These are phyloP conservation scores for Nemania sp. DNA, from an alignment of 2,329 filamentous ascomycete species.

Conservation along the genomic window DNA sequence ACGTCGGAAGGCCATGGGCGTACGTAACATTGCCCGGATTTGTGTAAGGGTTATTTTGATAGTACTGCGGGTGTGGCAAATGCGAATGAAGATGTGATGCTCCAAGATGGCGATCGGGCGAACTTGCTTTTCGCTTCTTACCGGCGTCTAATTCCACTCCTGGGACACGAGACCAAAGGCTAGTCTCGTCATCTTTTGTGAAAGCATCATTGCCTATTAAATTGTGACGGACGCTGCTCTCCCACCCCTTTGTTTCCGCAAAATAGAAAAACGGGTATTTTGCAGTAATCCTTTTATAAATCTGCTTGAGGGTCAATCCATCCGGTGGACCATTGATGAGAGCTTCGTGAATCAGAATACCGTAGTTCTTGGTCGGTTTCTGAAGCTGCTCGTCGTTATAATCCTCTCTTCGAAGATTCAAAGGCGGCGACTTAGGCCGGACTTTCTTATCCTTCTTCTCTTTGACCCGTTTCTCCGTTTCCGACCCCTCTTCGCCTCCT, in stretches of 20 bases:
- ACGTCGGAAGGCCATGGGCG: constrained; percentile 30
- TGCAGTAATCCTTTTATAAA: constrained; percentile 63
- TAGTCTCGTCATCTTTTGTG: constrained; percentile 59
- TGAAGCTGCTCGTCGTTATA: constrained; percentile 61
- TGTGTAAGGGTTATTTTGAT: constrained; percentile 37
- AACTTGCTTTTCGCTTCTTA: constrained; percentile 61
- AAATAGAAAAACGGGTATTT: constrained; percentile 63
- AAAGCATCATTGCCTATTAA: constrained; percentile 65
- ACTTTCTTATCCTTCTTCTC: constrained; percentile 65
- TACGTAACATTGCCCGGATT: constrained; percentile 31
- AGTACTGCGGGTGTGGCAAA: constrained; percentile 36
- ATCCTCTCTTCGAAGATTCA: constrained; percentile 57
- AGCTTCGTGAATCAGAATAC: constrained; percentile 63
- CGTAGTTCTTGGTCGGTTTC: constrained; percentile 66
- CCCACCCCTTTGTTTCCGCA: constrained; percentile 66
- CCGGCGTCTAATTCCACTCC: constrained; percentile 63
- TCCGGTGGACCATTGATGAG: constrained; percentile 57
- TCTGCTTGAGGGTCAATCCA: constrained; percentile 62
- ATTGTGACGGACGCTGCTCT: constrained; percentile 67
- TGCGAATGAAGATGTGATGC: constrained; percentile 37
- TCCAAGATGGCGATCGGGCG: constrained; percentile 50
- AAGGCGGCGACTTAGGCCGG: constrained; percentile 61
- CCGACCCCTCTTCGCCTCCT: constrained; percentile 58
- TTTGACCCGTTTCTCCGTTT: constrained; percentile 57
- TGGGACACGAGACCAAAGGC: constrained; percentile 60